Percentiles rank a stretch among this genome's conserved stretches.
Evolutionary conservation across 2,329 filamentous ascomycete species (phyloP).

Genomic region (Iodosphaeria phyllophila): DNA sequence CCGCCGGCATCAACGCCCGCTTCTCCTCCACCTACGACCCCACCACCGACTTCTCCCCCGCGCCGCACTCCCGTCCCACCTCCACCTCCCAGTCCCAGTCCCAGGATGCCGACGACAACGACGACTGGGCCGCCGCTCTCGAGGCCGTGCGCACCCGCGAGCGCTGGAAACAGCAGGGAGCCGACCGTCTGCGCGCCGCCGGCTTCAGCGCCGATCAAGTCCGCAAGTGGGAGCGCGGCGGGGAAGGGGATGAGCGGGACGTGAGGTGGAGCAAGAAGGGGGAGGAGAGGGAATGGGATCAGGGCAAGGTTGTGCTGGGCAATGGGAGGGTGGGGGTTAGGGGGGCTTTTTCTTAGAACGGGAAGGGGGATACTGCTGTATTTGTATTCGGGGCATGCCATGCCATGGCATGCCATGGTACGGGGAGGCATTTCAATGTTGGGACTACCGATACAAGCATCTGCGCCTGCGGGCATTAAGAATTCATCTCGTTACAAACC

Average conservation of each 20-base stretch:
- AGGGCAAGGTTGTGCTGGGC: too few relatives aligned
- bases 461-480: too few relatives aligned
- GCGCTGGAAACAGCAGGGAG: conserved; percentile 57
- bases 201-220: conserved; percentile 66
- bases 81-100: too few relatives aligned
- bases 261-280: conserved; percentile 56
- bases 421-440: too few relatives aligned
- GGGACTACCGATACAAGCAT: too few relatives aligned
- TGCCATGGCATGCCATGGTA: too few relatives aligned
- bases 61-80: too few relatives aligned
- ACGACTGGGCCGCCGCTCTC: conserved; percentile 64
- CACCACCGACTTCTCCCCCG: conserved; percentile 33
- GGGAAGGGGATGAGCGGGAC: conserved; percentile 40
- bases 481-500: too few relatives aligned
- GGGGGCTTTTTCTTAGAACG: too few relatives aligned
- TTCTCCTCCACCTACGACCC: conserved; percentile 52
- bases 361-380: too few relatives aligned
- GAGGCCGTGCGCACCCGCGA: conserved; percentile 67
- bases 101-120: conserved; percentile 29
- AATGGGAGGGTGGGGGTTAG: too few relatives aligned
- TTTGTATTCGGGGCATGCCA: too few relatives aligned
- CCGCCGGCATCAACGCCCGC: conserved; percentile 57
- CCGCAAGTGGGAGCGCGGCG: conserved; percentile 48
- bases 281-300: conserved; percentile 43
- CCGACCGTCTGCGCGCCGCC: conserved; percentile 54